Evolutionary conservation across 108 stramenopile genomes (phyloP).

Genomic region (Fragilaria crotonensis): DNA sequence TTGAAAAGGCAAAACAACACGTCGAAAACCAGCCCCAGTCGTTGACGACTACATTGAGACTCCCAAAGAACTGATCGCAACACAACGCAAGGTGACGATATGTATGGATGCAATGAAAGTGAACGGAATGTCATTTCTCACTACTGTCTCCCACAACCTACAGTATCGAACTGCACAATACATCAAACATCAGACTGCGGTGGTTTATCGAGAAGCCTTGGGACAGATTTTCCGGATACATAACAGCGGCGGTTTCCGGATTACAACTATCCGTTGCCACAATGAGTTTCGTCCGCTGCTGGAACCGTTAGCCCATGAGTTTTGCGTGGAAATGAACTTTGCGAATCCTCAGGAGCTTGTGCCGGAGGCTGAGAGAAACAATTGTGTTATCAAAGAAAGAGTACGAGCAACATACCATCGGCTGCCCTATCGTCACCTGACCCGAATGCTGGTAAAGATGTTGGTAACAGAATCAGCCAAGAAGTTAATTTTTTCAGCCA

Average conservation of each 20-base stretch:
- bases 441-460: conserved; percentile 3
- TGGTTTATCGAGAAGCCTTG: background rate
- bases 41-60: conserved; percentile 9
- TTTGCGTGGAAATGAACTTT: conserved; percentile 6
- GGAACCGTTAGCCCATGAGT: background rate
- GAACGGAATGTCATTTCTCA: conserved; percentile 25
- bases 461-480: conserved; percentile 9
- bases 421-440: conserved; percentile 7
- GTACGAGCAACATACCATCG: background rate
- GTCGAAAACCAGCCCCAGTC: conserved; percentile 10
- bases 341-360: conserved; percentile 21
- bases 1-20: conserved; percentile 17
- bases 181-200: background rate
- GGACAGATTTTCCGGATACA: background rate
- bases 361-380: conserved; percentile 6
- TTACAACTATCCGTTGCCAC: conserved; percentile 7
- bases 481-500: conserved; percentile 17
- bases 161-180: conserved; percentile 24
- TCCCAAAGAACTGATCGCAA: conserved; percentile 4
- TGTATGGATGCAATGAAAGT: conserved; percentile 27
- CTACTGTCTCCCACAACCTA: conserved; percentile 20
- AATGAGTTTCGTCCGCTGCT: conserved; percentile 11
- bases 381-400: conserved; percentile 3
- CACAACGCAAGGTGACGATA: conserved; percentile 17
- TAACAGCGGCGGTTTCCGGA: conserved; percentile 7